phyloP scores from a whole-genome alignment of 306 rosid genomes.

The Acacia acuminata region DNA sequence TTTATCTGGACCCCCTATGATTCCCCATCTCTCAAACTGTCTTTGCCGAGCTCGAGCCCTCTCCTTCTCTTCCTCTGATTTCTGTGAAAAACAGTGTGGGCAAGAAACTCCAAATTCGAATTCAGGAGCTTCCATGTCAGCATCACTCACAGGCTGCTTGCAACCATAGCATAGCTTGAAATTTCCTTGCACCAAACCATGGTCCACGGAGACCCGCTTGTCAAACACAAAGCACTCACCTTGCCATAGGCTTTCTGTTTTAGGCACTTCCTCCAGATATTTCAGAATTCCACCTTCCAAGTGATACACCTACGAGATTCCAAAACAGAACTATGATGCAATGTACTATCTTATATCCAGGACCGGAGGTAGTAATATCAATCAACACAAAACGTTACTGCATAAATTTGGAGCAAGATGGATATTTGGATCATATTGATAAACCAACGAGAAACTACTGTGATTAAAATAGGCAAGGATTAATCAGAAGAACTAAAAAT shows the following conservation, averaged over 20 bases:
- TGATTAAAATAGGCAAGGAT: neutral
- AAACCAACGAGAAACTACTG: neutral
- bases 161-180: conserved; percentile 96
- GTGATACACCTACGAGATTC: conserved; percentile 70
- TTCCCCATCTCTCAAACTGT: conserved; percentile 87
- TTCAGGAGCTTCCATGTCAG: conserved; percentile 77
- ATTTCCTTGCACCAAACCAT: conserved; percentile 80
- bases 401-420: neutral
- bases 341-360: no score
- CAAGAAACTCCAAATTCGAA: conserved; percentile 88
- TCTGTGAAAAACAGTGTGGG: conserved; percentile 67
- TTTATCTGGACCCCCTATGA: conserved; percentile 91
- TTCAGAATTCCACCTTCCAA: conserved; percentile 97
- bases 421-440: neutral
- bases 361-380: neutral
- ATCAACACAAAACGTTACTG: neutral
- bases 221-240: conserved; percentile 98
- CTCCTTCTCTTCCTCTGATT: conserved; percentile 88
- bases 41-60: conserved; percentile 93
- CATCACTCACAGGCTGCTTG: conserved; percentile 90
- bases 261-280: conserved; percentile 84
- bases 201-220: conserved; percentile 91
- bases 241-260: conserved; percentile 84
- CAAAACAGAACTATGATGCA: conserved; percentile 10
- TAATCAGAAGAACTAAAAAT: neutral